Conservation (phyloP, 2,329 filamentous ascomycete species). For the Monilinia polystroma region DNA sequence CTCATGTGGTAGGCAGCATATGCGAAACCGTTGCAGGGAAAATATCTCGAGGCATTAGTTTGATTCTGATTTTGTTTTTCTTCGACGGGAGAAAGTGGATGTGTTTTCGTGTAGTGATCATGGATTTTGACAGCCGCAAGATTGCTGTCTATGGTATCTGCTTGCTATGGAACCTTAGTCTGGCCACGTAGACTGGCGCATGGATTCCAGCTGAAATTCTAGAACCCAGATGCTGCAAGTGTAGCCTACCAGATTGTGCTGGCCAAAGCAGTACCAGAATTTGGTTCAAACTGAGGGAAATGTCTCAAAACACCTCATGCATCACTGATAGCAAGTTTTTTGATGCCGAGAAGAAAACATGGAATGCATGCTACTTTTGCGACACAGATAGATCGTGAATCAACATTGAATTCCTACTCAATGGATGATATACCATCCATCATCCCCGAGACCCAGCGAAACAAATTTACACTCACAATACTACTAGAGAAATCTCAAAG, state of each 20-base stretch:
- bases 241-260: not conserved
- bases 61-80: not conserved
- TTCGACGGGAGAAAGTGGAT: not conserved
- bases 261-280: not conserved
- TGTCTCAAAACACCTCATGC: not conserved
- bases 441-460: no score
- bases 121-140: constrained; percentile 7
- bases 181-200: not conserved
- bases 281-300: not conserved
- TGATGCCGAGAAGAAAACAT: not conserved
- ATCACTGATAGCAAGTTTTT: not conserved
- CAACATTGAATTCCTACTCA: no score
- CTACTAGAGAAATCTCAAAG: no score
- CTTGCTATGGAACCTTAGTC: not conserved
- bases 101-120: not conserved
- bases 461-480: no score
- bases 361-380: not conserved
- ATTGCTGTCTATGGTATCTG: not conserved
- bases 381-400: not conserved
- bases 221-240: not conserved
- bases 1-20: constrained; percentile 8
- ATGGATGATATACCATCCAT: no score
- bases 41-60: not conserved
- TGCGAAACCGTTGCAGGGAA: not conserved
- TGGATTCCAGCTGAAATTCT: not conserved